Base-by-base conservation (phyloP, 208 protist species). In the Acanthamoeba culbertsoni region DNA sequence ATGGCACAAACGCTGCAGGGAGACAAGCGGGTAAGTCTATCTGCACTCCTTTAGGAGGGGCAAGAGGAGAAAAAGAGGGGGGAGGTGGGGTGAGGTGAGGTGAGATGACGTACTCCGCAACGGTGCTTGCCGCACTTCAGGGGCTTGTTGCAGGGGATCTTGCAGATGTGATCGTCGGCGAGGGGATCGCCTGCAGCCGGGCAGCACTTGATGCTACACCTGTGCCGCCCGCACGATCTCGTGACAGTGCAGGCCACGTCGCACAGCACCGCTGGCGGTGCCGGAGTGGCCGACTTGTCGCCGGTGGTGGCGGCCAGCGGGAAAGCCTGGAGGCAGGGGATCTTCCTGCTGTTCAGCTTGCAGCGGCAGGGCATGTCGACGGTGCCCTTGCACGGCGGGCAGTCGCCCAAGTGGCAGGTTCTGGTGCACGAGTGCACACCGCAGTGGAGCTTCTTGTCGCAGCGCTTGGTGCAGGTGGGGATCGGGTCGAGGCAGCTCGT, bases 401-500 rank as follows among this genome's bases (percentile, higher is more conserved):
- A 96, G 16, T 84, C 93, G 75, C 68, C 57, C 8, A 51, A 35
- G 45, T 93, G 53, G 71, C 93, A 75, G 92, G 7, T 86, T 55
- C 92, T 53, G 37, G 65, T 31, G 79, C 75, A 82, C 33, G 43
- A 51, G 57, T 96, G 95, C 2, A 71, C 46, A 10, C 94, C 62
- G 75, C 95, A 96, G 8, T 68, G 57, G 7, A 96, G 86, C 23
- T 62, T 91, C 63, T 96, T 96, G 26, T 94, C 94, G 82, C 95
- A 96, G 10, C 46, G 43, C 37, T 95, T 93, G 2, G 42, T 42
- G 82, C 95, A 96, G 5, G 86, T 88, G 23, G 95, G 94, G 14
- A 96, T 91, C 40, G 94, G 94, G 31, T 96, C 95, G 14, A 95
- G 35, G 91, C 95, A 96, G 16, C 48, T 91, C 2, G 53, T 42